Base-by-base conservation (phyloP, 2,329 filamentous ascomycete species). In the Fusarium sp. region DNA sequence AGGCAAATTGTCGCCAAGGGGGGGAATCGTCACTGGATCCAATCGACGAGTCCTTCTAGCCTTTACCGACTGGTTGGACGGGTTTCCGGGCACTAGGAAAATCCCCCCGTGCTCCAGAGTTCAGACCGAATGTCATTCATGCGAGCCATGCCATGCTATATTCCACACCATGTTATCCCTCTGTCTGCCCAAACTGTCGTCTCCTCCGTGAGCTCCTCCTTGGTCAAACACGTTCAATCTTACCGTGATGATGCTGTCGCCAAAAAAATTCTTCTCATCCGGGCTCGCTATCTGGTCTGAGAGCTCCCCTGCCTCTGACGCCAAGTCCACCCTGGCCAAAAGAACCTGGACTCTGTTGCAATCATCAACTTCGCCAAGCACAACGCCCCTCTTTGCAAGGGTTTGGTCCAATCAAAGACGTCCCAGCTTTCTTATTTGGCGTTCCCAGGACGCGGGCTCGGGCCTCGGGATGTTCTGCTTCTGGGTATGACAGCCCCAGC, bases 381-480 rank as follows among this genome's bases (percentile, higher is more conserved):
- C 24, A 32, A 51, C 17, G 55, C 48, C 68, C 60, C 62, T 51
- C 36, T 47, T 26, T 43, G 21, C 17, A 34, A 43, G 36, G 23
- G 48, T 8, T 8, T 17, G 7, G 17, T 32, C 74, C 74, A 76
- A 76, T 76, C 67, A 75, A 4, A 47, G 23, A 28, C 45, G 73
- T 76, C 74, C 72, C 74, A 66, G 68, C 61, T 62, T 62, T 60
- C 47, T 67, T 68, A 49, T 42, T 65, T 72, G 67, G 69, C 63
- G 65, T 73, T 68, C 69, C 74, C 70, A 73, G 65, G 56, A 74
- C 73, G 57, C 59, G 65, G 74, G 65, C 67, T 74, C 73, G 73
- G 74, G 71, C 71, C 69, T 72, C 70, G 68, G 71, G 67, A 73
- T 73, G 71, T 73, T 65, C 71, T 73, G 71, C 71, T 73, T 73